A percentile compares a stretch with the other conserved stretches of the same genome.
Conservation (phyloP, 148 eudicot genomes). For the Selenicereus undatus region DNA sequence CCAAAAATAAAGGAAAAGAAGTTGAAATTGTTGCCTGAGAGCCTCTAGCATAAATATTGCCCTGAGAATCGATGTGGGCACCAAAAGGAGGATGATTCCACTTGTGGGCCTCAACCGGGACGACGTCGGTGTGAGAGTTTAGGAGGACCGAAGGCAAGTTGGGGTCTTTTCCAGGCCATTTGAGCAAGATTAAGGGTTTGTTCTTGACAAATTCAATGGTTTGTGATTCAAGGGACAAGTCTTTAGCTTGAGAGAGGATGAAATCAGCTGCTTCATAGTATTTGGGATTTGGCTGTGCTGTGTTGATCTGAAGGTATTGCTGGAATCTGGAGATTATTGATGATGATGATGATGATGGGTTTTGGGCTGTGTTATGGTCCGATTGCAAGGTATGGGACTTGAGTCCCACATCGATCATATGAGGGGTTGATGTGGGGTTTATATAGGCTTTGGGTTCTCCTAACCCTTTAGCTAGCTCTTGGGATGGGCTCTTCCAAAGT, state of each 20-base stretch:
- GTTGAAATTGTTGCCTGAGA: conserved; percentile 40
- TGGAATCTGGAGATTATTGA: conserved; percentile 73
- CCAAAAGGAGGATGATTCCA: conserved; percentile 72
- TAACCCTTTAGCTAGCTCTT: too few species aligned
- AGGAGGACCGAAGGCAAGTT: conserved; percentile 60
- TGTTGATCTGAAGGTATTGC: conserved; percentile 67
- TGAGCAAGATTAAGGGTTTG: conserved; percentile 69
- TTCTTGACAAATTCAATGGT: conserved; percentile 57
- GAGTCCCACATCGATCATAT: too few species aligned
- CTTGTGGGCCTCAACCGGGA: conserved; percentile 78
- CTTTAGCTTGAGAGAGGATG: conserved; percentile 56
- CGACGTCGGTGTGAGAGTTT: conserved; percentile 93
- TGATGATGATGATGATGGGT: conserved; percentile 21
- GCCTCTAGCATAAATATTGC: conserved; percentile 77
- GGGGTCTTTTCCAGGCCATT: conserved; percentile 73
- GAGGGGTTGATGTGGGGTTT: too few species aligned
- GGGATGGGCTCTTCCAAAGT: too few species aligned
- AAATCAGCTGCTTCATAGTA: conserved; percentile 62
- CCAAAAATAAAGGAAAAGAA: not conserved
- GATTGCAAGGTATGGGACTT: too few species aligned
- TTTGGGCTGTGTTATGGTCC: too few species aligned
- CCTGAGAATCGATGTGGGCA: conserved; percentile 50
- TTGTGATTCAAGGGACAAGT: conserved; percentile 59
- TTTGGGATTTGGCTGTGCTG: conserved; percentile 84
- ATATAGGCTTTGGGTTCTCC: too few species aligned